Evolutionary conservation across 306 rosid species (phyloP), one percentile per base, ranked within the genome.

Genomic region (Sphenostylis stenocarpa): DNA sequence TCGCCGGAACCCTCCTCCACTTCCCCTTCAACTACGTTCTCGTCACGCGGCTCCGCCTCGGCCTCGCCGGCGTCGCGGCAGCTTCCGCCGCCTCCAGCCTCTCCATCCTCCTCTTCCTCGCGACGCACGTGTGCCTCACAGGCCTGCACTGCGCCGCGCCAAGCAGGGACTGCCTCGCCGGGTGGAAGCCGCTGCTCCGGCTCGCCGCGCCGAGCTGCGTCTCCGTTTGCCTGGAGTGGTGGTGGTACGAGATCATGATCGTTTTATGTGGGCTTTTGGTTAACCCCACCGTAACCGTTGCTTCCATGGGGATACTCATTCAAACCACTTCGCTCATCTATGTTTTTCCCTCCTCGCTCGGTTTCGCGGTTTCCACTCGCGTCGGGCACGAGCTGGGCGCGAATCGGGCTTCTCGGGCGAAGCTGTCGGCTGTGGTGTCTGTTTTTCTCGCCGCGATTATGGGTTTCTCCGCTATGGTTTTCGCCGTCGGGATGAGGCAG

Each of bases 171-270:
- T 95, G 96, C 5, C 45, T 95, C 3, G 13, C 56, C 12, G 96
- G 97, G 19, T 95, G 93, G 91, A 70, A 55, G 84, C 92, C 97
- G 21, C 74, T 95, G 31, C 77, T 90, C 1, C 77, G 80, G 58
- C 81, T 92, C 0, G 96, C 98, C 1, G 89, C 85, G 19, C 98
- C 98, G 7, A 95, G 97, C 78, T 95, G 98, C 52, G 88, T 89
- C 4, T 95, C 98, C 0, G 98, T 95, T 23, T 95, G 98, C 57
- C 48, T 95, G 63, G 98, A 95, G 61, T 95, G 98, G 98, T 95
- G 98, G 98, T 95, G 98, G 98, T 95, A 95, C 64, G 98, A 95
- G 92, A 92, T 95, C 88, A 89, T 95, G 93, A 95, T 92, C 76
- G 86, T 95, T 1, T 14, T 95, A 6, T 95, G 98, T 17, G 98